Percentiles rank a stretch among this genome's conserved stretches.
These are phyloP conservation scores for Zygosaccharomyces pseudobailii DNA, from an alignment of 1,139 yeast genomes.

Conservation along the genomic window DNA sequence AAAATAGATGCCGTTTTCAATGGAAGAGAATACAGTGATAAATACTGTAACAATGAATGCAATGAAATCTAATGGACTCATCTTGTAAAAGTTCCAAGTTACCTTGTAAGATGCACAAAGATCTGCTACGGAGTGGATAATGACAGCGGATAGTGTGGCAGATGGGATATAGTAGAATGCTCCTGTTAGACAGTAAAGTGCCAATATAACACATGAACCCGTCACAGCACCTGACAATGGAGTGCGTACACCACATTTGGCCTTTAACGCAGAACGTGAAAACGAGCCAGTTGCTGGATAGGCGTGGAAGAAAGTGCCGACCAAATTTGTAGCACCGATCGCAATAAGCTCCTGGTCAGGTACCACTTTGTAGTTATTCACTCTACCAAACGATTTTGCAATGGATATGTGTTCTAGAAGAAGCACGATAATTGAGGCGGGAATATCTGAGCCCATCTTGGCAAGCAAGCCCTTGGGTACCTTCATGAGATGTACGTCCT, in stretches of 20 bases:
- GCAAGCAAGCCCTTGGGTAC: constrained; percentile 58
- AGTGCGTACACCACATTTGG: constrained; percentile 93
- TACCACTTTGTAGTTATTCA: constrained; percentile 82
- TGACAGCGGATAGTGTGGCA: constrained; percentile 80
- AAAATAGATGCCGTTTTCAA: constrained; percentile 88
- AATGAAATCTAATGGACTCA: constrained; percentile 70
- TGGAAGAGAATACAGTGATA: constrained; percentile 72
- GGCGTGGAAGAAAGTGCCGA: constrained; percentile 89
- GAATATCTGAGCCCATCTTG: constrained; percentile 70
- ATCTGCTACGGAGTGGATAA: constrained; percentile 91
- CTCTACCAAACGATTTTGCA: constrained; percentile 87
- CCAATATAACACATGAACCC: constrained; percentile 82
- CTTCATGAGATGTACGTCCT: constrained; percentile 67
- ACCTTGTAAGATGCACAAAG: constrained; percentile 69
- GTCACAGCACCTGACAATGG: constrained; percentile 91
- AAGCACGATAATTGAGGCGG: constrained; percentile 77
- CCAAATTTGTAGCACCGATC: constrained; percentile 83
- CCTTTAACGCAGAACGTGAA: constrained; percentile 88
- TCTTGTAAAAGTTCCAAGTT: constrained; percentile 70
- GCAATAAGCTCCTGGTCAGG: constrained; percentile 96
- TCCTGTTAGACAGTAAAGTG: constrained; percentile 75
- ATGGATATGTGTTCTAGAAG: constrained; percentile 91
- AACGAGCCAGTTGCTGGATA: constrained; percentile 97
- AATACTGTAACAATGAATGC: constrained; percentile 75
- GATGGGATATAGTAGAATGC: constrained; percentile 89